Base-by-base conservation (phyloP, 495 filamentous ascomycete species). In the Staphylotrichum longicolle region DNA sequence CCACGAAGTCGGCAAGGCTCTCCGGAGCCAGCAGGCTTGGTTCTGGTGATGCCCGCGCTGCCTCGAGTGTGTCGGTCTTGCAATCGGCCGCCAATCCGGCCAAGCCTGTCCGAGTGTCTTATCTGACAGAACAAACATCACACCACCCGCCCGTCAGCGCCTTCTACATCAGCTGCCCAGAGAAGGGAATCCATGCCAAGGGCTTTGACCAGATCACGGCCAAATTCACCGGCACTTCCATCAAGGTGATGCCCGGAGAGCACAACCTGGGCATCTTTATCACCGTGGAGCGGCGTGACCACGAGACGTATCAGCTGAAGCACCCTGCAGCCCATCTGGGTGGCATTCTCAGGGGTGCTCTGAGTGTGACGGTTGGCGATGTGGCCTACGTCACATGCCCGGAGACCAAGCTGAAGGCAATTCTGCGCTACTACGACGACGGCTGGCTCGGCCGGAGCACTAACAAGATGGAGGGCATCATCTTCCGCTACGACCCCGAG, bases 131-230 rank as follows among this genome's bases (percentile, higher is more conserved):
- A 73, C 94, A 98, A 69, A 91, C 94, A n/a, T 97, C 93, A 7
- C 94, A 98, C 62, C 94, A 98, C 78, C 94, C 94, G 12, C 94
- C 94, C 11, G 93, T 98, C 64, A 97, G 93, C 49, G 94, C 94
- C 3, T 98, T 96, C 77, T 95, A 88, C 73, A 85, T 97, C 62
- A 89, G 92, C 72, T 98, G 94, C 67, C 91, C 91, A 0, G 90
- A 94, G 56, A 94, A 91, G 70, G 94, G 93, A 6, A 83, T 98
- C 54, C 86, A 85, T 34, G 95, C 94, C 15, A 83, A 89, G 57
- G 94, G 94, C 0, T 98, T 91, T 67, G 94, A 98, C 68, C 94
- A 98, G 70, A 85, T 98, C 63, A 93, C 88, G 71, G 94, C 94
- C 63, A 98, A 98, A 72, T 98, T 98, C 76, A 98, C 93, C 1